Conservation (phyloP, 192 early-diverging fungal species). For the Coemansia sp. region DNA sequence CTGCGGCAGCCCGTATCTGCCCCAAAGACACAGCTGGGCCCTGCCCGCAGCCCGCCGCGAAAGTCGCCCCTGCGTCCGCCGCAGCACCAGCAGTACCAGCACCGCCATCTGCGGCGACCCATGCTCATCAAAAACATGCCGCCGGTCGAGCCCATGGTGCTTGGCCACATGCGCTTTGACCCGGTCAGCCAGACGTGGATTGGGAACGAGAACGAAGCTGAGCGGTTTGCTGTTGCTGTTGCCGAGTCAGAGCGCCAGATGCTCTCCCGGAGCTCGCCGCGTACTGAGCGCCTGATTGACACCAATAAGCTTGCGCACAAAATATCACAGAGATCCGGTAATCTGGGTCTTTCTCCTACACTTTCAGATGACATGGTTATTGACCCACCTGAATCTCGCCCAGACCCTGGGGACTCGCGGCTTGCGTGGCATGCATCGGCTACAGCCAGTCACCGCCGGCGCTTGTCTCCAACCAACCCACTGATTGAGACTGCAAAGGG, state of each 20-base stretch:
- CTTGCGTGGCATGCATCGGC: conserved; percentile 1
- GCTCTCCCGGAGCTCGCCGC: conserved; percentile 3
- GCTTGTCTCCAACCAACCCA: conserved; percentile 20
- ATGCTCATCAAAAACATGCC: conserved; percentile 33
- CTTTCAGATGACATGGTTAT: conserved; percentile 26
- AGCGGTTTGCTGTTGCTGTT: conserved; percentile 39
- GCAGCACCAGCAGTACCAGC: conserved; percentile 9
- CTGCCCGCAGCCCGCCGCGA: background rate
- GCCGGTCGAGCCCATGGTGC: conserved; percentile 32
- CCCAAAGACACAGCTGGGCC: background rate
- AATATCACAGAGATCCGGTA: conserved; percentile 36
- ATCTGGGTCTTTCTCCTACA: conserved; percentile 20
- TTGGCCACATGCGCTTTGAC: conserved; percentile 45
- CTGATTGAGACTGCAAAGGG: conserved; percentile 23
- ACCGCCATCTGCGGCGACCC: conserved; percentile 19
- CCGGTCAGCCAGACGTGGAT: conserved; percentile 36
- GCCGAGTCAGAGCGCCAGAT: conserved; percentile 46
- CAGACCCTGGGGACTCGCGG: conserved; percentile 8
- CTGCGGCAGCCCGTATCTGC: background rate
- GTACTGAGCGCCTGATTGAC: conserved; percentile 31
- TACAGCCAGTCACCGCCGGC: conserved; percentile 11
- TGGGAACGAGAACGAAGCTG: conserved; percentile 43
- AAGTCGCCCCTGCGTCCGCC: conserved; percentile 3
- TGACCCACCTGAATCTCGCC: conserved; percentile 6
- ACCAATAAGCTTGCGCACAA: conserved; percentile 45